Evolutionary conservation across 768 basidiomycete species (phyloP).

Genomic region (Leccinum variicolor): DNA sequence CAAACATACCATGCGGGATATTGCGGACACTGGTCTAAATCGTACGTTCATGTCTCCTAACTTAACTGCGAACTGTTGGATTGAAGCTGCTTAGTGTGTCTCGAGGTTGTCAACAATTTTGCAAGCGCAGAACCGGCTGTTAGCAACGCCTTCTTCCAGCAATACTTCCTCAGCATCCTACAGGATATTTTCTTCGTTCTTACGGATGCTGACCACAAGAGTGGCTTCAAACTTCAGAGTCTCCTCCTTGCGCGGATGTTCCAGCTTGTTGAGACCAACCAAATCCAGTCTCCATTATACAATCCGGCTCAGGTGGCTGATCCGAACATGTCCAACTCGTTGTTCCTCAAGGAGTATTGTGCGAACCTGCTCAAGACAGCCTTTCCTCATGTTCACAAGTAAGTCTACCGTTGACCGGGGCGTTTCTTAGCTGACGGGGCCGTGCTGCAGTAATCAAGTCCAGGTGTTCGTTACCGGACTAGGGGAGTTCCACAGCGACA

Average conservation of each 20-base stretch:
- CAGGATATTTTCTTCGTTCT: conserved; percentile 97
- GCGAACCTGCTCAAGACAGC: conserved; percentile 82
- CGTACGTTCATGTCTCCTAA: conserved; percentile 37
- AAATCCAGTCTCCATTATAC: conserved; percentile 79
- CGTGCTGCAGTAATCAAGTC: conserved; percentile 57
- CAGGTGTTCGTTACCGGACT: conserved; percentile 65
- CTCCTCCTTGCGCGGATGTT: conserved; percentile 91
- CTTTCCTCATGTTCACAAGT: conserved; percentile 91
- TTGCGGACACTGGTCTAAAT: conserved; percentile 86
- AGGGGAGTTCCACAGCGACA: conserved; percentile 71
- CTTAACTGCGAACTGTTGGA: not conserved
- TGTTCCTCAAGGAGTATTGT: conserved; percentile 83
- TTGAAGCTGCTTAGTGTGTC: conserved; percentile 56
- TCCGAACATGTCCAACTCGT: conserved; percentile 68
- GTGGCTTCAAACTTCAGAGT: conserved; percentile 94
- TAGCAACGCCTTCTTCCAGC: conserved; percentile 92
- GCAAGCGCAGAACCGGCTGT: conserved; percentile 74
- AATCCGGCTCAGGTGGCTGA: conserved; percentile 73
- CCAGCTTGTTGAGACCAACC: conserved; percentile 81
- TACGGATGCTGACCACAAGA: conserved; percentile 98
- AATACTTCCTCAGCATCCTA: conserved; percentile 89
- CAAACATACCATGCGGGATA: conserved; percentile 99
- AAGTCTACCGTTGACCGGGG: conserved; percentile 27
- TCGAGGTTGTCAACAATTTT: conserved; percentile 96
- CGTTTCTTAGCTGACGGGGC: conserved; percentile 7